Conservation (phyloP, 2,329 filamentous ascomycete species). For the Paraphoma sp. region DNA sequence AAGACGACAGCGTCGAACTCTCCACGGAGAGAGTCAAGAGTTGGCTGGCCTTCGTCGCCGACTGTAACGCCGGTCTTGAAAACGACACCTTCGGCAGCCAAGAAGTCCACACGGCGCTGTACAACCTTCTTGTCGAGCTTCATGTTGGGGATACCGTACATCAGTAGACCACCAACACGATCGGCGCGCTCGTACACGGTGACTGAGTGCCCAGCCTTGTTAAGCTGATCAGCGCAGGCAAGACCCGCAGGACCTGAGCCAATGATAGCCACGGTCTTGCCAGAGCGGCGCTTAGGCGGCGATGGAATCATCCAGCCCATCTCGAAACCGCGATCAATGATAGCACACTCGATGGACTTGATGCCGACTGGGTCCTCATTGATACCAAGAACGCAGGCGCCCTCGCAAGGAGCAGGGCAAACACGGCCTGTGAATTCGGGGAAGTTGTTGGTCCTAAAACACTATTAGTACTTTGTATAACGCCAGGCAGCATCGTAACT, state of each 20-base stretch:
- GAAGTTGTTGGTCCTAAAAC: constrained; percentile 94
- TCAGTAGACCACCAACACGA: constrained; percentile 86
- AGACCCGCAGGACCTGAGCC: constrained; percentile 93
- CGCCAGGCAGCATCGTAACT: neutral
- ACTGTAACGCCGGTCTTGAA: constrained; percentile 82
- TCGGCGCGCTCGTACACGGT: constrained; percentile 94
- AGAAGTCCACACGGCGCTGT: constrained; percentile 92
- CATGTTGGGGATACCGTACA: constrained; percentile 99
- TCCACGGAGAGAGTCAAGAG: constrained; percentile 73
- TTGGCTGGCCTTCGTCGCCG: constrained; percentile 75
- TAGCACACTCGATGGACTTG: constrained; percentile 97
- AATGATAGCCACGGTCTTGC: constrained; percentile 87
- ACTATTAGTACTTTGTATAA: neutral
- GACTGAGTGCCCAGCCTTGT: constrained; percentile 86
- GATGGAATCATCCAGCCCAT: constrained; percentile 96
- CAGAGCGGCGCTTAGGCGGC: constrained; percentile 79
- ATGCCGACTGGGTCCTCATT: constrained; percentile 97
- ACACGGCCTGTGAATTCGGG: constrained; percentile 97
- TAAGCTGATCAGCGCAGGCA: constrained; percentile 89
- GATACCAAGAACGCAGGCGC: constrained; percentile 93
- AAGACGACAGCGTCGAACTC: constrained; percentile 85
- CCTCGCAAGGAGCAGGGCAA: constrained; percentile 94
- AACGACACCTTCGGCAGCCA: constrained; percentile 84
- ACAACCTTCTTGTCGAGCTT: constrained; percentile 98
- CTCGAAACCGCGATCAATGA: constrained; percentile 96